These are phyloP conservation scores for Trametes polyzona DNA, from an alignment of 1,284 basidiomycete species.

Conservation along the genomic window DNA sequence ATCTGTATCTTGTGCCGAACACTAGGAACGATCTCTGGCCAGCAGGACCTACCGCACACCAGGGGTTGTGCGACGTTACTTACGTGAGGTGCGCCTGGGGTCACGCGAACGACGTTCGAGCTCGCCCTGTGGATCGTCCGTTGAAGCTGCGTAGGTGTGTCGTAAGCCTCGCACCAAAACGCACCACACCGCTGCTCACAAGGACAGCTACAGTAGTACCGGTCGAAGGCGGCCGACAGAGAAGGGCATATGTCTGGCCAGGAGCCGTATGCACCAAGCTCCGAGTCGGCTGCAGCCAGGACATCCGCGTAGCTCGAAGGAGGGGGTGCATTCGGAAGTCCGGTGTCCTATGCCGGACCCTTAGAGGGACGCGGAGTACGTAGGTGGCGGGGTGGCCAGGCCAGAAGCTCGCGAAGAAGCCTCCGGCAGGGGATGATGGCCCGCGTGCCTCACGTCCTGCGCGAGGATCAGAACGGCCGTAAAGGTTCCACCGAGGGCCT, in stretches of 20 bases:
- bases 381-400: no score
- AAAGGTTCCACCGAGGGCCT: not conserved
- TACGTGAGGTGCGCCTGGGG: no score
- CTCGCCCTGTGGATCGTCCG: no score
- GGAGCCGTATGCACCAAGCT: not conserved
- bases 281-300: not conserved
- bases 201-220: not conserved
- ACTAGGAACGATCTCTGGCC: no score
- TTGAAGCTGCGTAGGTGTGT: not conserved
- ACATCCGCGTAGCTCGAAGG: no score
- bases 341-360: slow-evolving; percentile 16
- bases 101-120: no score
- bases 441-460: not conserved
- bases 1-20: no score
- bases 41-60: no score
- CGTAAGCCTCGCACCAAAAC: not conserved
- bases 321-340: slow-evolving; percentile 5
- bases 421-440: not conserved
- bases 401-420: not conserved
- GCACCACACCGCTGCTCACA: not conserved
- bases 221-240: no score
- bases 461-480: slow-evolving; percentile 19
- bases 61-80: no score
- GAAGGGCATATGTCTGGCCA: no score
- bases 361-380: no score